A percentile compares a stretch with the other conserved stretches of the same genome.
Conservation (phyloP, 305 asterid species). For the Fraxinus velutina region DNA sequence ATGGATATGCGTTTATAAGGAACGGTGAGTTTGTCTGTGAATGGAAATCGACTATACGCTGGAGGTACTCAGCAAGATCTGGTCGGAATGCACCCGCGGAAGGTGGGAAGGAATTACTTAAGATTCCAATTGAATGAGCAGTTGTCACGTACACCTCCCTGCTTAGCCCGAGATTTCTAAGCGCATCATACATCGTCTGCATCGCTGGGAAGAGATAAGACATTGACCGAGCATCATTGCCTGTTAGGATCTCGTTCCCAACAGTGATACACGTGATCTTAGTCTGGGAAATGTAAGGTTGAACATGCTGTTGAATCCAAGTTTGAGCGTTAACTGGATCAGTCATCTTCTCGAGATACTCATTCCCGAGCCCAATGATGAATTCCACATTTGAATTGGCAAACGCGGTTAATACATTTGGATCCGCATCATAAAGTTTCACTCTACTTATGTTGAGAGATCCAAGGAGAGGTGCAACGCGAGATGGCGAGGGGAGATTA, state of each 20-base stretch:
- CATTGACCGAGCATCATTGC: slow-evolving; percentile 46
- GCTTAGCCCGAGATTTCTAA: slow-evolving; percentile 44
- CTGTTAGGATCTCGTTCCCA: slow-evolving; percentile 72
- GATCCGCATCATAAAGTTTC: slow-evolving; percentile 77
- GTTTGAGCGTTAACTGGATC: slow-evolving; percentile 69
- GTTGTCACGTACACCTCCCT: slow-evolving; percentile 17
- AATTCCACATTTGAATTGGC: slow-evolving; percentile 64
- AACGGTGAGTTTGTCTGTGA: slow-evolving; percentile 12
- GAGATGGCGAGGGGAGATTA: slow-evolving; percentile 34
- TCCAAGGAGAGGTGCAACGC: slow-evolving; percentile 51
- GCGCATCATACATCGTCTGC: slow-evolving; percentile 54
- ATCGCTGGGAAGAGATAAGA: slow-evolving; percentile 68
- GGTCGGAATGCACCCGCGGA: slow-evolving; percentile 17
- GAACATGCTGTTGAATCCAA: slow-evolving; percentile 68
- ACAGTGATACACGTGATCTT: slow-evolving; percentile 63
- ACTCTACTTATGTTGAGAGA: slow-evolving; percentile 69
- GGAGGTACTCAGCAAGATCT: slow-evolving; percentile 7
- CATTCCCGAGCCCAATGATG: slow-evolving; percentile 67
- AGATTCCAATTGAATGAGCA: slow-evolving; percentile 15
- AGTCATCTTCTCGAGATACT: slow-evolving; percentile 48
- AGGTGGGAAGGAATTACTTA: slow-evolving; percentile 17
- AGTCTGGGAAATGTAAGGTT: slow-evolving; percentile 55
- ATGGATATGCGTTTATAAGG: slow-evolving; percentile 30
- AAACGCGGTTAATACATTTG: slow-evolving; percentile 58
- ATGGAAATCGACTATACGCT: slow-evolving; percentile 13